These are phyloP conservation scores for Lactifluus subvellereus DNA, from an alignment of 768 basidiomycete genomes.

Conservation along the genomic window DNA sequence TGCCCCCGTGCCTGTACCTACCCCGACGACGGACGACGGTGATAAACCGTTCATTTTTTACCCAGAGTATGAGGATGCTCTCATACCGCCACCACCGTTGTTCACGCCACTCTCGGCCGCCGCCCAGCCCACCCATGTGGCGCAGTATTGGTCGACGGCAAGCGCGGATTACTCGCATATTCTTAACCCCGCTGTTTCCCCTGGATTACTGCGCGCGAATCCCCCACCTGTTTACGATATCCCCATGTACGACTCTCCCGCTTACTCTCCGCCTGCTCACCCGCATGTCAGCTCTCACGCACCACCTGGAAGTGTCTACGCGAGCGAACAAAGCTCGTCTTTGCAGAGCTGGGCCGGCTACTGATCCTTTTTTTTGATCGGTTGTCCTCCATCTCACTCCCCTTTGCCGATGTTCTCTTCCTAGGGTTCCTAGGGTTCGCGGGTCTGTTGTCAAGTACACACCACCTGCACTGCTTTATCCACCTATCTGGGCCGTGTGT, in stretches of 20 bases:
- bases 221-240: conserved; percentile 12
- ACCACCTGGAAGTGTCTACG: conserved; percentile 4
- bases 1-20: neutral
- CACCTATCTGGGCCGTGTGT: conserved; percentile 6
- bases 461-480: neutral
- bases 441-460: neutral
- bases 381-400: neutral
- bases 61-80: conserved; percentile 21
- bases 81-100: conserved; percentile 2
- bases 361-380: conserved; percentile 7
- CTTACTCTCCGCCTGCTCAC: neutral
- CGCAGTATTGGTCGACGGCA: conserved; percentile 13
- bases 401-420: neutral
- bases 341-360: conserved; percentile 19
- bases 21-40: conserved; percentile 15
- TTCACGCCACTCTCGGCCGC: conserved; percentile 10
- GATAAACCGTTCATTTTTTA: conserved; percentile 26
- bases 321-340: conserved; percentile 16
- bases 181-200: conserved; percentile 17
- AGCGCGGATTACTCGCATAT: conserved; percentile 19
- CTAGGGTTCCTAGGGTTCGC: conserved; percentile 7
- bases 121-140: neutral
- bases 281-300: neutral
- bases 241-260: neutral
- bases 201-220: conserved; percentile 16